Evolutionary conservation across 164 flowering plant species (phyloP).

Genomic region (Vitis amurensis): DNA sequence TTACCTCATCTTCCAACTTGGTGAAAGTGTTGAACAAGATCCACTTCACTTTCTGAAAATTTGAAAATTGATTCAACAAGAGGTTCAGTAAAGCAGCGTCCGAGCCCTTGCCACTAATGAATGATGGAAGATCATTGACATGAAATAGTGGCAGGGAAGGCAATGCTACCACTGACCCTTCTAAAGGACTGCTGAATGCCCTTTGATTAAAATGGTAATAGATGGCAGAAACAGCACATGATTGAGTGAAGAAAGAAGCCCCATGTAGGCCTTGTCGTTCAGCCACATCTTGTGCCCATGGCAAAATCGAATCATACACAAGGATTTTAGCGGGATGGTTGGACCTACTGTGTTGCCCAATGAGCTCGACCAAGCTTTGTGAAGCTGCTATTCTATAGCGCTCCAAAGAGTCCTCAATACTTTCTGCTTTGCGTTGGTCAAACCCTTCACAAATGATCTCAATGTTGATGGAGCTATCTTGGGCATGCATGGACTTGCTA

Average conservation of each 20-base stretch:
- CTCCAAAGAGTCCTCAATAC: too few relatives aligned
- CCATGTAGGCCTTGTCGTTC: constrained; percentile 27
- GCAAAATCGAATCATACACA: constrained; percentile 42
- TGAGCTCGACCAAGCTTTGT: too few relatives aligned
- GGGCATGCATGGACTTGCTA: too few relatives aligned
- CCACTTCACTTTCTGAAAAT: constrained; percentile 31
- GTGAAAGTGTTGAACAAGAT: constrained; percentile 42
- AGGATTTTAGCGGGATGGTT: constrained; percentile 12
- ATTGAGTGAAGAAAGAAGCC: constrained; percentile 29
- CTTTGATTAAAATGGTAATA: constrained; percentile 18
- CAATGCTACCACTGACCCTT: background rate
- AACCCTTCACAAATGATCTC: background rate
- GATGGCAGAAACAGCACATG: constrained; percentile 29
- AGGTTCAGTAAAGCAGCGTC: background rate
- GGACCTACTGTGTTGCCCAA: too few relatives aligned
- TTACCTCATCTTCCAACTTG: constrained; percentile 42
- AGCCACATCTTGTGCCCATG: constrained; percentile 50
- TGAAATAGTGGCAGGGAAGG: background rate
- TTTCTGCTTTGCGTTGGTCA: too few relatives aligned
- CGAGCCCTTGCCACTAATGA: constrained; percentile 7
- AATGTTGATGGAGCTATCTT: background rate
- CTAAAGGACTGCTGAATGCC: background rate
- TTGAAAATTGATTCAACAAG: constrained; percentile 28
- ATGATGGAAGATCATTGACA: constrained; percentile 40
- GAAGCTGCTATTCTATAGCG: too few relatives aligned